phyloP scores from a whole-genome alignment of 768 basidiomycete genomes.

The Suillus ampliporus region DNA sequence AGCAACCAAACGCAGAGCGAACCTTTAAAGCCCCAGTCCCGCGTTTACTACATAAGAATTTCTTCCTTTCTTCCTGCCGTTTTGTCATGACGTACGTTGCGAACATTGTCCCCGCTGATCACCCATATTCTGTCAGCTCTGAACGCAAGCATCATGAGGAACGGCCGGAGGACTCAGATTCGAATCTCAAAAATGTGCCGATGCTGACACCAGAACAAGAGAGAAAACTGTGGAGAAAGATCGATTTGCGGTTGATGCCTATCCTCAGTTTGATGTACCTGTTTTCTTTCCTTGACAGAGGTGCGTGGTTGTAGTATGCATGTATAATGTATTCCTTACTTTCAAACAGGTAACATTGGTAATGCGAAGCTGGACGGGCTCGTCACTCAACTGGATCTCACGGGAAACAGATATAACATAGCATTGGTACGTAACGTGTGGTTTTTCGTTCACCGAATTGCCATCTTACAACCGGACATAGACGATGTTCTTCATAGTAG shows the following conservation, averaged over 20 bases:
- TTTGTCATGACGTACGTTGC: background rate
- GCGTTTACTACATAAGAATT: background rate
- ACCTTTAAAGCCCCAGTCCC: background rate
- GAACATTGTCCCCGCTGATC: background rate
- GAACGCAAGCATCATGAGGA: background rate
- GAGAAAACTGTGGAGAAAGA: slow-evolving; percentile 57
- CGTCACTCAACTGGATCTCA: slow-evolving; percentile 55
- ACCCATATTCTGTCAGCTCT: background rate
- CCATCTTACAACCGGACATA: slow-evolving; percentile 24
- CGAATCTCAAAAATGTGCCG: background rate
- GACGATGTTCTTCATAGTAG: slow-evolving; percentile 72
- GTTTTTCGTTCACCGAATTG: background rate
- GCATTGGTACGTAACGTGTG: slow-evolving; percentile 56
- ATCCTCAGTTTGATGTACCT: slow-evolving; percentile 64
- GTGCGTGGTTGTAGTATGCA: slow-evolving; percentile 30
- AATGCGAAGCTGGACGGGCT: slow-evolving; percentile 71
- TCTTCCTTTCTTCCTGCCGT: background rate
- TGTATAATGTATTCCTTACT: background rate
- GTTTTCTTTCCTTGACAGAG: slow-evolving; percentile 66
- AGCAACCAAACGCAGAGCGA: background rate
- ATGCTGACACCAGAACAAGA: slow-evolving; percentile 50
- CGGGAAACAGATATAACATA: slow-evolving; percentile 65
- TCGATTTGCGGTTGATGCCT: slow-evolving; percentile 60
- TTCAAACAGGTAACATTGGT: slow-evolving; percentile 33
- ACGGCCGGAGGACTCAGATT: background rate